Evolutionary conservation across 306 rosid genomes (phyloP).

Genomic region (Mimosa bimucronata): DNA sequence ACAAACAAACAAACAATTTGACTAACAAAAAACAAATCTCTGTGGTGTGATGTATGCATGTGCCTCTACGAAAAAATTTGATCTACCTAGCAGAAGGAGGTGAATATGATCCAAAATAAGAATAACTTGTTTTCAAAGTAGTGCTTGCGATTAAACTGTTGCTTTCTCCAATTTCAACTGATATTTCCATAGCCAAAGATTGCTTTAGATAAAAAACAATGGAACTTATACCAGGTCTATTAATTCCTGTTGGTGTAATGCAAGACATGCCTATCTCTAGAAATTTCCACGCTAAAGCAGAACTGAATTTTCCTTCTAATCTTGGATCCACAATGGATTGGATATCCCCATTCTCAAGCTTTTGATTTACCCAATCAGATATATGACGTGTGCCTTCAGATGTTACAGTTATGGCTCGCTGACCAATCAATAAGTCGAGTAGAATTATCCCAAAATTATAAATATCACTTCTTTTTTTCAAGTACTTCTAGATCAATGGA

Average conservation of each 20-base stretch:
- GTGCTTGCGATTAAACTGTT: background rate
- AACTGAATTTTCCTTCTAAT: too few species aligned
- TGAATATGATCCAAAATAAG: too few species aligned
- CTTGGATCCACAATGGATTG: too few species aligned
- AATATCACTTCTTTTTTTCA: background rate
- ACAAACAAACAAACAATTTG: too few species aligned
- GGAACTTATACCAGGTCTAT: background rate
- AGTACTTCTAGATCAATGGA: background rate
- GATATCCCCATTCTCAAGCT: too few species aligned
- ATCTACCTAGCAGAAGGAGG: too few species aligned
- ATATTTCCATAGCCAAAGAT: background rate
- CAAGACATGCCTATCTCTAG: background rate
- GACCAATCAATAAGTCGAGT: background rate
- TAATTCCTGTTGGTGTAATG: background rate
- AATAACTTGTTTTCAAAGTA: background rate
- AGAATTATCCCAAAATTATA: slow-evolving; percentile 13
- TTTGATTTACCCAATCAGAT: too few species aligned
- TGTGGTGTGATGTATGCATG: too few species aligned
- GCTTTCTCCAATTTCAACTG: background rate
- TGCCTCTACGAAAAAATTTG: too few species aligned
- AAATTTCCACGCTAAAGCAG: background rate
- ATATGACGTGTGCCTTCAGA: background rate
- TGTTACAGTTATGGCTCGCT: background rate
- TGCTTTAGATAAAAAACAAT: background rate
- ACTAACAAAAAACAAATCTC: too few species aligned